Base-by-base conservation (phyloP, 2,329 filamentous ascomycete genomes). In the Pseudovirgaria hyperparasitica region DNA sequence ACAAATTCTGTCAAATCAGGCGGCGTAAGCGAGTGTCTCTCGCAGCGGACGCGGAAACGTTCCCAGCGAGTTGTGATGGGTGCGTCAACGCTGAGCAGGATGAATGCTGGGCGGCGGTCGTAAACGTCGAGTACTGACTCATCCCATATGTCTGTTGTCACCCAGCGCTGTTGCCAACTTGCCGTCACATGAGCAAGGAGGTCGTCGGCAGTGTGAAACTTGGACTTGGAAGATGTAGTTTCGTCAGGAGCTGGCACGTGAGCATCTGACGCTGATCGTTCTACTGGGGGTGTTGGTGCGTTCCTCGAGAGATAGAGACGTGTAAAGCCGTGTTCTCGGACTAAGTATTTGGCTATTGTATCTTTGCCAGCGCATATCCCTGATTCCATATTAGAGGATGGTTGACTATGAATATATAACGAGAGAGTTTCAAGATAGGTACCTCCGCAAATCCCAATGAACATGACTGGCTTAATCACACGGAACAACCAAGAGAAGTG, bases 341-440 rank as follows among this genome's bases (percentile, higher is more conserved):
- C 72, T 6, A 98, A 71, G 51, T 92, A 94, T 29, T 82, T 72
- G 31, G 85, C 85, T 38, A 96, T 82, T 7, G 84, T 82, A 49
- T 75, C 76, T 61, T 94, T 96, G 45, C 90, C 90, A 25, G 87
- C 76, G 60, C 86, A 96, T 44, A 94, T 87, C 46, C 82, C 86
- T 90, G 28, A 23, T 6, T 23, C 2, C 14, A 12, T 25, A 26
- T 14, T 19, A 15, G 16, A n/a, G n/a, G n/a, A n/a, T n/a, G n/a
- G n/a, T n/a, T n/a, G n/a, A n/a, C n/a, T n/a, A n/a, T n/a, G n/a
- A n/a, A n/a, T n/a, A n/a, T n/a, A 12, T 9, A 23, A n/a, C 9
- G 19, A 28, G 19, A 18, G 12, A 11, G 14, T 17, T 21, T 15
- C 8, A 26, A 19, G n/a, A 16, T 26, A 28, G 55, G 47, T 63